Base-by-base conservation (phyloP, 805 yeast species). In the Kuraishia piskuri region DNA sequence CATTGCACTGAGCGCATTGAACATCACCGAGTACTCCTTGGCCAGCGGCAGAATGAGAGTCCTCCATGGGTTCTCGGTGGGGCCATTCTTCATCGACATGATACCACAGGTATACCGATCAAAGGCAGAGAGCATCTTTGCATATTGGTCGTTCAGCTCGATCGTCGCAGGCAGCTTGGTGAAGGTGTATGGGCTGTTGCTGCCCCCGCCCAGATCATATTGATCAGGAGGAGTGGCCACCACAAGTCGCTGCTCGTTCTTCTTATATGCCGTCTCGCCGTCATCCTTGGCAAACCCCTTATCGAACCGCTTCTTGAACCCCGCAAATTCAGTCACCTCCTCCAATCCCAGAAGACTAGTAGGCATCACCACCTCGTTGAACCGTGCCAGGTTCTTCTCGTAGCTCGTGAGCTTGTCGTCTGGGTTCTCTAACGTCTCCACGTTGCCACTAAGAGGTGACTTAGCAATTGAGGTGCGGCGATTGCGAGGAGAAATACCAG, bases 31-130 rank as follows among this genome's bases (percentile, higher is more conserved):
- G 58, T 82, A 74, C 26, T 75, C 67, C n/a, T 68, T 59, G 0
- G 87, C 82, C 49, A 82, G 62, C 1, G 89, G 88, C 60, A 83
- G 63, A 50, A 83, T 66, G 46, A 77, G 59, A 8, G 75, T 72
- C 51, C 85, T 66, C 90, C 90, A 84, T 6, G 89, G 90, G 59
- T 84, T 84, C 56, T 83, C 88, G 2, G 76, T 66, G 0, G 80
- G 80, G 0, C 87, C 88, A 57, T 82, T 79, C 57, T 80, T 82
- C 53, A 84, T 80, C 5, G 86, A 79, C 79, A 84, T 74, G 52
- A 84, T 75, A 2, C 73, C 74, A 54, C 79, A 75, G 1, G 81
- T 77, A 57, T 74, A 70, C 47, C 71, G 66, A 54, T 75, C 78
- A 57, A 75, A 78, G 3, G 76, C 70, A 23, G 63, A 58, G 19